Conservation (phyloP, 495 filamentous ascomycete species). For the Xylaria cubensis region DNA sequence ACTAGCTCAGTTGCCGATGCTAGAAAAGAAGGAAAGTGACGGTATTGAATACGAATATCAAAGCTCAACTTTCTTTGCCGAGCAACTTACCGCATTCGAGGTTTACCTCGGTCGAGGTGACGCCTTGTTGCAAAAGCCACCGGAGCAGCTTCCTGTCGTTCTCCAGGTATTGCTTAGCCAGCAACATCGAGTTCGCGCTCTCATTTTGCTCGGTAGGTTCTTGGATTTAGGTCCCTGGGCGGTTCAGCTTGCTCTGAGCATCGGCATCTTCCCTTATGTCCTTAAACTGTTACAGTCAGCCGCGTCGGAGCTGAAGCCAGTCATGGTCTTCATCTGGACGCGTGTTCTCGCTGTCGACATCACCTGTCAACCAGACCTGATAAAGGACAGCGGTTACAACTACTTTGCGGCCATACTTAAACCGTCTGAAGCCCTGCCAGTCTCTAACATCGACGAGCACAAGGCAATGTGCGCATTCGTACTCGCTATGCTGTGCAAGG, state of each 20-base stretch:
- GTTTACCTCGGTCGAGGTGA: conserved; percentile 89
- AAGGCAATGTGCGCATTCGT: conserved; percentile 99
- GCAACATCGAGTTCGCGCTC: conserved; percentile 87
- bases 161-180: conserved; percentile 95
- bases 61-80: conserved; percentile 94
- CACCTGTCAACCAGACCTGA: conserved; percentile 86
- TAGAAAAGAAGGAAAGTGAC: conserved; percentile 73
- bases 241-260: conserved; percentile 92
- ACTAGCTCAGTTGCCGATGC: conserved; percentile 84
- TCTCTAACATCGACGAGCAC: conserved; percentile 86
- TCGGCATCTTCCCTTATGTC: conserved; percentile 98
- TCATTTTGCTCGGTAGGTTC: conserved; percentile 93
- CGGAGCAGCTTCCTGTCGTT: conserved; percentile 94
- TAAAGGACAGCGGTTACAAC: conserved; percentile 95
- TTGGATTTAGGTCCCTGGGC: conserved; percentile 97
- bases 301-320: conserved; percentile 91
- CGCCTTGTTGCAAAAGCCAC: conserved; percentile 80
- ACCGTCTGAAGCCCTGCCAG: conserved; percentile 79
- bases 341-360: conserved; percentile 94
- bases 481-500: conserved; percentile 93
- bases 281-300: conserved; percentile 95
- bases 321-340: conserved; percentile 99
- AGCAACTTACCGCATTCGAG: conserved; percentile 97
- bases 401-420: conserved; percentile 94
- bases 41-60: conserved; percentile 87